Conservation (phyloP, 176 grass and related monocot genomes). For the Cenchrus purpureus region DNA sequence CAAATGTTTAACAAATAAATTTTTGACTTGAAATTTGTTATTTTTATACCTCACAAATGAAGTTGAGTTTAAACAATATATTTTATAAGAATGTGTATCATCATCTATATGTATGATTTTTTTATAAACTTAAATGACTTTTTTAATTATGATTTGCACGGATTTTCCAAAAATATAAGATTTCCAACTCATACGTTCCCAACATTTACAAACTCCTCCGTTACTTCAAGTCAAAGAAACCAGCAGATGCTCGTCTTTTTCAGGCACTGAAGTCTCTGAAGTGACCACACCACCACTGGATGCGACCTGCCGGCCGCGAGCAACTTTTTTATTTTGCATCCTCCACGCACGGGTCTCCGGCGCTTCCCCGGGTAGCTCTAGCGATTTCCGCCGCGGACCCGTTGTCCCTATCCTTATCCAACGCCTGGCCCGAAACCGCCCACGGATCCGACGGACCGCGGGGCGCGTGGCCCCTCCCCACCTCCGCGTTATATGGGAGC, state of each 20-base stretch:
- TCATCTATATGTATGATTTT: too few species aligned
- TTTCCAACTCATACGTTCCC: too few species aligned
- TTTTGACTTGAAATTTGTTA: too few species aligned
- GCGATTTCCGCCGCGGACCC: conserved; percentile 15
- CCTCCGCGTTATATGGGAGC: conserved; percentile 32
- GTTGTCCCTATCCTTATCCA: conserved; percentile 30
- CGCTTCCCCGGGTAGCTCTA: conserved; percentile 21
- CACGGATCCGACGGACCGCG: conserved; percentile 1
- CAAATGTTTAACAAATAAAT: too few species aligned
- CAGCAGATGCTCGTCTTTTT: not conserved
- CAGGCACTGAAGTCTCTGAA: too few species aligned
- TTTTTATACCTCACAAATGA: too few species aligned
- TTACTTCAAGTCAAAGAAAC: conserved; percentile 40
- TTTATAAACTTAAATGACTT: too few species aligned
- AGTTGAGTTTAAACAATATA: too few species aligned
- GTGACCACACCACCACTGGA: not conserved
- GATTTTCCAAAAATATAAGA: too few species aligned
- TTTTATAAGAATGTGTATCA: too few species aligned
- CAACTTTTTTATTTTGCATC: not conserved
- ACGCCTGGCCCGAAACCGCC: not conserved
- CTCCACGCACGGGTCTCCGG: not conserved
- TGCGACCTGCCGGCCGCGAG: not conserved
- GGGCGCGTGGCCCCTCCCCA: not conserved
- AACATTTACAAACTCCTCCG: not conserved
- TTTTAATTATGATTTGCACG: too few species aligned